A percentile compares a stretch with the other conserved stretches of the same genome.
These are phyloP conservation scores for Xylaria multiplex DNA, from an alignment of 2,329 filamentous ascomycete genomes.

Conservation along the genomic window DNA sequence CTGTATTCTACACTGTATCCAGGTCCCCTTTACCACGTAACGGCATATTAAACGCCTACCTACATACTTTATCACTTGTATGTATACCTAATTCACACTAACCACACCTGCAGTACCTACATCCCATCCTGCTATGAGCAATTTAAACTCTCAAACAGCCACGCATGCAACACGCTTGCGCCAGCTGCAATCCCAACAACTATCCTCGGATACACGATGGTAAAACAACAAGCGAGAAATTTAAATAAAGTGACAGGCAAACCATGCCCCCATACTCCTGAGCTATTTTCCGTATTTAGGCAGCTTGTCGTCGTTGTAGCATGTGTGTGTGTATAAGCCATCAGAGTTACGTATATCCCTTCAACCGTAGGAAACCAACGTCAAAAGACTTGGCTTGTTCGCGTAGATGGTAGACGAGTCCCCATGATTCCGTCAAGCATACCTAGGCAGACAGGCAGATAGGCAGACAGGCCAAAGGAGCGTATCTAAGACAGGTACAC, in stretches of 20 bases:
- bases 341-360: neutral
- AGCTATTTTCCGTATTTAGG: slow-evolving; percentile 8
- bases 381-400: neutral
- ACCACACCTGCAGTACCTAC: no score
- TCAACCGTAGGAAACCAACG: neutral
- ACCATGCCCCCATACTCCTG: neutral
- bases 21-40: slow-evolving; percentile 16
- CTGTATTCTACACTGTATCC: slow-evolving; percentile 18
- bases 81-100: no score
- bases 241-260: neutral
- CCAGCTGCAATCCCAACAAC: slow-evolving; percentile 5
- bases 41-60: slow-evolving; percentile 7
- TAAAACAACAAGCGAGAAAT: slow-evolving; percentile 3
- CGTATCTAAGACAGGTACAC: no score
- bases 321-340: no score
- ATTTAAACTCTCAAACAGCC: slow-evolving; percentile 33
- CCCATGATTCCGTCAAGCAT: neutral
- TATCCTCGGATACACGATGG: neutral
- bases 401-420: slow-evolving; percentile 2
- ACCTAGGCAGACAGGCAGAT: no score
- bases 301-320: no score
- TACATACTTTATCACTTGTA: neutral
- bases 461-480: no score
- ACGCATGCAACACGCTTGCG: slow-evolving; percentile 28
- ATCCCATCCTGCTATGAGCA: slow-evolving; percentile 24